Evolutionary conservation across 805 yeast genomes (phyloP).

Genomic region (Hagleromyces aurorensis): DNA sequence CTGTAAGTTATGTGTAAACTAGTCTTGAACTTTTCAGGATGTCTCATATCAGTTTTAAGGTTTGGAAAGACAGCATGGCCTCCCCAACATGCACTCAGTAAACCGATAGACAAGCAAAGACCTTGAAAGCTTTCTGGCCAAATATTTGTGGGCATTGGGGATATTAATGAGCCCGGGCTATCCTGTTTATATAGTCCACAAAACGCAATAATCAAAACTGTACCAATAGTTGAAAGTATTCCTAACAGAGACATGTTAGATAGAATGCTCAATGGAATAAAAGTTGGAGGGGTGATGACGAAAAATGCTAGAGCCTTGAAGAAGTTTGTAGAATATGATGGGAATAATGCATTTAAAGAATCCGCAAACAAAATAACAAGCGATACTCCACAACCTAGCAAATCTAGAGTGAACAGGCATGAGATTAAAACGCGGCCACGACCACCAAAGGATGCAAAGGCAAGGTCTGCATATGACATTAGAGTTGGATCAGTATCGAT

Average conservation of each 20-base stretch:
- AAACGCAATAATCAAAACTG: slow-evolving; percentile 48
- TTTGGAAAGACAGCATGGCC: slow-evolving; percentile 80
- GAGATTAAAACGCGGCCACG: slow-evolving; percentile 69
- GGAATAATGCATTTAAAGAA: slow-evolving; percentile 64
- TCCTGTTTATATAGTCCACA: slow-evolving; percentile 55
- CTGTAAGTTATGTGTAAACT: slow-evolving; percentile 53
- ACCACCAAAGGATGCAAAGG: slow-evolving; percentile 77
- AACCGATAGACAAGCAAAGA: slow-evolving; percentile 54
- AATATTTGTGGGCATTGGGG: slow-evolving; percentile 56
- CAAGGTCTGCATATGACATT: slow-evolving; percentile 83
- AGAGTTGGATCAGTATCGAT: slow-evolving; percentile 74
- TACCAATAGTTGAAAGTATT: slow-evolving; percentile 58
- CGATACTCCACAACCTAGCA: slow-evolving; percentile 76
- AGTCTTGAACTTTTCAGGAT: slow-evolving; percentile 45
- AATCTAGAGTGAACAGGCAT: slow-evolving; percentile 63
- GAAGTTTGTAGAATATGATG: slow-evolving; percentile 40
- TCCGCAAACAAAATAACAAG: slow-evolving; percentile 79
- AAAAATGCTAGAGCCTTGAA: slow-evolving; percentile 65
- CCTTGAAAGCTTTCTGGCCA: slow-evolving; percentile 51
- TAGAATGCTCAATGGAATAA: slow-evolving; percentile 65
- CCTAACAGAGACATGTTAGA: slow-evolving; percentile 67
- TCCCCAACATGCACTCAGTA: slow-evolving; percentile 75
- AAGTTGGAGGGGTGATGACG: slow-evolving; percentile 72
- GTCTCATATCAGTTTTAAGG: slow-evolving; percentile 62
- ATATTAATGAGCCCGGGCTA: slow-evolving; percentile 68